Evolutionary conservation across 345 rosid species (phyloP), one percentile per base, ranked within the genome.

Genomic region (Citrus inodora): DNA sequence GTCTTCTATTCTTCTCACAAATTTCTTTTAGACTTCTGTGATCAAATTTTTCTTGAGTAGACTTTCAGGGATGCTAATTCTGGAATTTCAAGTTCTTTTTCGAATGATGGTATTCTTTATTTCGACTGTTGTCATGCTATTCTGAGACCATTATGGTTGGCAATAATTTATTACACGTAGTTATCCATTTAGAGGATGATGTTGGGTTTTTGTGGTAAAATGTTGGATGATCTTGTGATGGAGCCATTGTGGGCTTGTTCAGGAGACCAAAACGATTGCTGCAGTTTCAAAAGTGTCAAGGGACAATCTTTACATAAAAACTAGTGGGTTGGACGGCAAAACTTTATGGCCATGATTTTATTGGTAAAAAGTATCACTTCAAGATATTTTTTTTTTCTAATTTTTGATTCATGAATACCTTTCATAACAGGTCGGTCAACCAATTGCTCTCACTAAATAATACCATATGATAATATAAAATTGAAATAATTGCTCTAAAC

Each of bases 1-100:
- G 61, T 65, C 58, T 83, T 76, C 70, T 73, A 53, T 7, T 59
- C 64, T 76, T 51, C 74, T 60, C 35, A 22, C 35, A 9, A 9
- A 9, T 66, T 74, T 61, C 16, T 58, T 35, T 35, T 78, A 64
- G 59, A 4, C 66, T 55, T 66, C 35, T 33, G 7, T 33, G 22
- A 19, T 21, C 37, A 66, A 19, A 67, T 28, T 24, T 24, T 55
- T 63, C 10, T 37, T 66, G 14, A n/a, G 67, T 38, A 55, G 25
- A 60, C 19, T 22, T 73, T 24, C 25, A 25, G 19, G 55, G 67
- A 38, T 22, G 22, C 16, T 74, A 22, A n/a, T 55, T 56, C 37
- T 58, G 48, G 32, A 32, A 25, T 70, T 73, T 61, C 37, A 11
- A 56, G 1, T 21, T 70, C 22, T 7, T 48, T 28, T 27, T 13